A percentile compares a stretch with the other conserved stretches of the same genome.
Conservation (phyloP, 176 grass and related monocot species). For the Lolium perenne region DNA sequence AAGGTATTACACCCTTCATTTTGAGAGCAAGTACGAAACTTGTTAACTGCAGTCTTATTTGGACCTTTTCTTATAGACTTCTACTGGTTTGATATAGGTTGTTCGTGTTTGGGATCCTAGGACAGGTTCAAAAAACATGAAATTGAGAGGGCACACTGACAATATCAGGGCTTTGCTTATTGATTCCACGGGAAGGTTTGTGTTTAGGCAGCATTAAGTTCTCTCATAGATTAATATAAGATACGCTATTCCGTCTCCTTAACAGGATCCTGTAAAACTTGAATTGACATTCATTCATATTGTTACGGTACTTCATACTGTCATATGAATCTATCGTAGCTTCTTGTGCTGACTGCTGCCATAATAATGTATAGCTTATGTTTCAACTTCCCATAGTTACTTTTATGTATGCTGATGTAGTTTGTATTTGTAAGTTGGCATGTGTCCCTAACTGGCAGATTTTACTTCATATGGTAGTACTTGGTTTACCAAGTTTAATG, state of each 20-base stretch:
- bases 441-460: background rate
- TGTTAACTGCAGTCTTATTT: background rate
- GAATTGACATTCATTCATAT: background rate
- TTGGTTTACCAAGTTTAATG: background rate
- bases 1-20: slow-evolving; percentile 59
- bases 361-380: background rate
- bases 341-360: background rate
- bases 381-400: slow-evolving; percentile 1
- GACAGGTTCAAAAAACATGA: slow-evolving; percentile 90
- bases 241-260: slow-evolving; percentile 12
- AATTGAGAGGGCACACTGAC: slow-evolving; percentile 94
- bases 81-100: slow-evolving; percentile 61
- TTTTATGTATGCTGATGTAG: background rate
- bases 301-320: background rate
- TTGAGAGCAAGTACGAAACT: background rate
- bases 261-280: slow-evolving; percentile 3
- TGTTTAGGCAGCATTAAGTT: slow-evolving; percentile 39
- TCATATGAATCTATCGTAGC: background rate
- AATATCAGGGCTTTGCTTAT: slow-evolving; percentile 92
- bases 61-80: slow-evolving; percentile 9
- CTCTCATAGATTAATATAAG: slow-evolving; percentile 33
- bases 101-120: slow-evolving; percentile 91
- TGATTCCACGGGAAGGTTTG: slow-evolving; percentile 91
- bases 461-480: slow-evolving; percentile 2
- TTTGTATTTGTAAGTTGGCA: slow-evolving; percentile 16